Evolutionary conservation across 345 rosid species (phyloP).

Genomic region (Murraya paniculata): DNA sequence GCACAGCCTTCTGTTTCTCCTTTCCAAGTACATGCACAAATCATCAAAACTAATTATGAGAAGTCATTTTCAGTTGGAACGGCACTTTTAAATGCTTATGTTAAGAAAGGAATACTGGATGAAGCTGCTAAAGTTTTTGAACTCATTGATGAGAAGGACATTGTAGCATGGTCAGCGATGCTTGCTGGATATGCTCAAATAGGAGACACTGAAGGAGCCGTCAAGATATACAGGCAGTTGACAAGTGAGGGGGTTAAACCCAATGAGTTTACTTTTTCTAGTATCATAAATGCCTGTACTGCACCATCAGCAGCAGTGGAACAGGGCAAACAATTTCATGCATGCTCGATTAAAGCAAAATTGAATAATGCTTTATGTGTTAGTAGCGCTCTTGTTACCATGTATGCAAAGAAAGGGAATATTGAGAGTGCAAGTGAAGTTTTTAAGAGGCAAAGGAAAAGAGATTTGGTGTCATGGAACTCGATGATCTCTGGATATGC

Average conservation of each 20-base stretch:
- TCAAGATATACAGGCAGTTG: conserved; percentile 46
- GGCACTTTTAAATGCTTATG: conserved; percentile 78
- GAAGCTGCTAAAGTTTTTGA: conserved; percentile 62
- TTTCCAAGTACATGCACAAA: conserved; percentile 63
- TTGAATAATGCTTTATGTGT: conserved; percentile 53
- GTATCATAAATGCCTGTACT: conserved; percentile 70
- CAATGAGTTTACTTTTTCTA: conserved; percentile 78
- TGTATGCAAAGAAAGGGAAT: conserved; percentile 88
- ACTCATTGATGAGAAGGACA: conserved; percentile 60
- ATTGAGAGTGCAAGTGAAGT: conserved; percentile 65
- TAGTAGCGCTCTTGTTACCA: conserved; percentile 75
- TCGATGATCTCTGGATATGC: conserved; percentile 77
- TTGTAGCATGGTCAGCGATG: conserved; percentile 95
- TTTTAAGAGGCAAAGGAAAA: conserved; percentile 62
- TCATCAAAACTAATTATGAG: conserved; percentile 60
- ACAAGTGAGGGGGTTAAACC: conserved; percentile 53
- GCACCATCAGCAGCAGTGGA: conserved; percentile 59
- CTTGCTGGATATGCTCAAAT: conserved; percentile 69
- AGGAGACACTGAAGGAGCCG: conserved; percentile 68
- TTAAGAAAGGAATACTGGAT: conserved; percentile 49
- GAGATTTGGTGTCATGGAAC: conserved; percentile 81
- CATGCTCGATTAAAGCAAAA: conserved; percentile 64
- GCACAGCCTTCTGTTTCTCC: conserved; percentile 60
- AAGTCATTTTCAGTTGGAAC: conserved; percentile 66
- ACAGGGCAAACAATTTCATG: conserved; percentile 88